A percentile compares a stretch with the other conserved stretches of the same genome.
Evolutionary conservation across 768 basidiomycete genomes (phyloP).

Genomic region (Tylopilus sp.): DNA sequence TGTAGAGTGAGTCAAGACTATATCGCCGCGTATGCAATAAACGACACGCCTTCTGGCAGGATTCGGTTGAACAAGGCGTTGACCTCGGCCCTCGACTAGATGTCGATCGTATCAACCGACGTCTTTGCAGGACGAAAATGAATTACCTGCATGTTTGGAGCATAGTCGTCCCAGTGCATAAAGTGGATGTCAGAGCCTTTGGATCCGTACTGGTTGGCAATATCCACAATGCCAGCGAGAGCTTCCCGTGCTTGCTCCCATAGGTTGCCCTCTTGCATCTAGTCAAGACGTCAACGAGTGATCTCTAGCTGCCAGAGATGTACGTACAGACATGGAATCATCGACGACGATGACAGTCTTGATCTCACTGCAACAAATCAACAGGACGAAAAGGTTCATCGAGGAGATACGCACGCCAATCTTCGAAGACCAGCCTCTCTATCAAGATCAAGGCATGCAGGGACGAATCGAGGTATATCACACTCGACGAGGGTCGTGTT

Average conservation of each 20-base stretch:
- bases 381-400: neutral
- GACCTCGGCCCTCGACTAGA: constrained; percentile 23
- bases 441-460: constrained; percentile 8
- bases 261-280: constrained; percentile 40
- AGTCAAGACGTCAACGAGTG: neutral
- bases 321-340: constrained; percentile 38
- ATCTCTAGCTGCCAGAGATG: neutral
- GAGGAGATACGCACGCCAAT: constrained; percentile 26
- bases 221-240: constrained; percentile 38
- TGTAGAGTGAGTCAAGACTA: neutral
- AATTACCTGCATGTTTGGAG: constrained; percentile 24
- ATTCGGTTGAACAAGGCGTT: constrained; percentile 24
- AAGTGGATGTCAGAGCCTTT: constrained; percentile 43
- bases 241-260: constrained; percentile 42
- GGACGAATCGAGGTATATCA: constrained; percentile 29
- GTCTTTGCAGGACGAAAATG: neutral
- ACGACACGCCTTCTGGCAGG: constrained; percentile 19
- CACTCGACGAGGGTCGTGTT: constrained; percentile 27
- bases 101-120: neutral
- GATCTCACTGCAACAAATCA: constrained; percentile 29
- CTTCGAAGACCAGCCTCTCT: constrained; percentile 21
- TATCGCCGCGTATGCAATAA: neutral
- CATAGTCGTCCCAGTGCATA: constrained; percentile 35
- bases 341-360: constrained; percentile 42
- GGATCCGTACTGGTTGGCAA: constrained; percentile 35